phyloP scores from a whole-genome alignment of 176 grass and related monocot genomes.

The Triticum urartu region DNA sequence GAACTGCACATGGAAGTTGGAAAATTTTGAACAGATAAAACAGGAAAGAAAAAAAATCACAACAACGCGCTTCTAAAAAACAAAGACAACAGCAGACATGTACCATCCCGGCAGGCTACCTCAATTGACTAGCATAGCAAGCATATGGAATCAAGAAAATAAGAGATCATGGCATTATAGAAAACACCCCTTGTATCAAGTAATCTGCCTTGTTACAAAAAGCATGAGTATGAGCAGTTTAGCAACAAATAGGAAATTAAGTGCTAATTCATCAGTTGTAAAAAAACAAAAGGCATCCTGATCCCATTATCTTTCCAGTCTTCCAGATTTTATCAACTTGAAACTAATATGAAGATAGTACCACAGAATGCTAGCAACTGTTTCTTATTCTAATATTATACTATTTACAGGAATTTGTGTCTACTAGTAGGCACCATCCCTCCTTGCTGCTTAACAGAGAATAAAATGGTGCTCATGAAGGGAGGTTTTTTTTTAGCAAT shows the following conservation, averaged over 20 bases:
- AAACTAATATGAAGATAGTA: conserved; percentile 20
- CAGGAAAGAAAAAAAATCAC: not conserved
- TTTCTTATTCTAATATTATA: not conserved
- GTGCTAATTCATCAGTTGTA: not conserved
- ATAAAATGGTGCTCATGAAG: not conserved
- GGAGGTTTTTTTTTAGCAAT: not conserved
- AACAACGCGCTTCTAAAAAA: not conserved
- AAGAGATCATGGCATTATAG: not conserved
- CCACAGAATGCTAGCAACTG: not conserved
- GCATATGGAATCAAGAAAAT: conserved; percentile 9
- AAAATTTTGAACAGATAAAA: not conserved
- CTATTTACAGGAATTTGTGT: not conserved
- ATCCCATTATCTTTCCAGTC: not conserved
- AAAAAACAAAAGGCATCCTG: not conserved
- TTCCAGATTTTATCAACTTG: not conserved
- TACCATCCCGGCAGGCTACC: not conserved
- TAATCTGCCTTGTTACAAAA: not conserved
- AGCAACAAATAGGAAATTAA: not conserved
- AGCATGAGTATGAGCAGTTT: not conserved
- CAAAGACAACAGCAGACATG: not conserved
- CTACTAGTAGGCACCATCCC: not conserved
- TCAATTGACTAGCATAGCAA: not conserved
- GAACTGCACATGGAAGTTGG: not conserved
- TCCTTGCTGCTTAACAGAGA: not conserved
- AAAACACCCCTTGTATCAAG: not conserved